Base-by-base conservation (phyloP, 768 basidiomycete species). In the Lactarius vividus region DNA sequence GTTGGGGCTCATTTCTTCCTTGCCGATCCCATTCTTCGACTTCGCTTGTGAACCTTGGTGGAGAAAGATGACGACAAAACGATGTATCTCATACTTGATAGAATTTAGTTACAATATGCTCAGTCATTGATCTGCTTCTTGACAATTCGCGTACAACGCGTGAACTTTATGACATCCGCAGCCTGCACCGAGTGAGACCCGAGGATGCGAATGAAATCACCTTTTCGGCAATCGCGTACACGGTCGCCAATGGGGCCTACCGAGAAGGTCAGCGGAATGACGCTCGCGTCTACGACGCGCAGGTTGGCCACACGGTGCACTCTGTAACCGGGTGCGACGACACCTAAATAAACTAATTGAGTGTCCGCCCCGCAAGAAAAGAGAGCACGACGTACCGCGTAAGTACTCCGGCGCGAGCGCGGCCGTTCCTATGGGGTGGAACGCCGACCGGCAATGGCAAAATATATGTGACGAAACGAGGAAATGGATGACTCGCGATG, bases 231-330 rank as follows among this genome's bases (percentile, higher is more conserved):
- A 69, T 67, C 10, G 68, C 68, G 39, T 55, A 67, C n/a, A 69
- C 65, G 18, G 68, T 69, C 7, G 68, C 68, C 57, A 69, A 55
- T 3, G 65, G 68, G 3, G 68, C 65, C 26, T n/a, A 67, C 68
- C 0, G 68, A 69, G 16, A 69, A 69, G 3, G 68, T 67, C 28
- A 69, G 11, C 9, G 68, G 68, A 29, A 69, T 69, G 61, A 69
- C 53, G 44, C 68, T 69, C 15, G 68, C 68, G 29, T 69, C 68
- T 18, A 69, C 73, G 46, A 79, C 76, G 46, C 82, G 76, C 40
- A 83, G 68, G 67, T 81, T 81, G 57, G 71, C 59, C 4, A 78
- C 74, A 16, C 81, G 82, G 72, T 83, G 79, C 0, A 84, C 82
- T 15, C 71, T 72, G 29, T 80, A 70, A 40, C 75, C 73, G 37